Conservation (phyloP, 2,329 filamentous ascomycete genomes). For the Botrytis medusae region DNA sequence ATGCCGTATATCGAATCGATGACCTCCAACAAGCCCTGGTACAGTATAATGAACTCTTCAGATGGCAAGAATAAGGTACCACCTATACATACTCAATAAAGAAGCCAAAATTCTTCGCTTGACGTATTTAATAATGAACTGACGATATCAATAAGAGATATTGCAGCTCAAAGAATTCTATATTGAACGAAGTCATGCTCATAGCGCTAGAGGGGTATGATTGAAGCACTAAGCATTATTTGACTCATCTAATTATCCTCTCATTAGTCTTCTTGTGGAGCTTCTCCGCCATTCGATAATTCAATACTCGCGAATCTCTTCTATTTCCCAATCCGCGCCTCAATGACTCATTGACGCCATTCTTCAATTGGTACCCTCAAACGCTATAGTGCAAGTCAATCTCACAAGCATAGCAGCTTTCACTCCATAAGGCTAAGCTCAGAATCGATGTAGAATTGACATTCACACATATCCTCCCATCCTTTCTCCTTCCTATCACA, state of each 20-base stretch:
- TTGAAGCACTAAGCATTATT: neutral
- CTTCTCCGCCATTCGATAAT: fast-evolving
- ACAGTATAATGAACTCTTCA: neutral
- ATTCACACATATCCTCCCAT: neutral
- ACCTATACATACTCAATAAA: neutral
- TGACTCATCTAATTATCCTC: neutral
- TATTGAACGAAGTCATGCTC: neutral
- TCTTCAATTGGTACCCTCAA: neutral
- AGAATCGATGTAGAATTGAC: neutral
- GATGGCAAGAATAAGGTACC: no score
- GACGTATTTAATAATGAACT: neutral
- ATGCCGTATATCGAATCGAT: neutral
- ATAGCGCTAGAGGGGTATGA: neutral
- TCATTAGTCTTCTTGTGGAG: neutral
- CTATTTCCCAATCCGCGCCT: neutral
- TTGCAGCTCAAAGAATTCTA: no score
- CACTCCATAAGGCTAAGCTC: neutral
- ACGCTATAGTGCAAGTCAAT: neutral
- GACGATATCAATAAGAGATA: neutral
- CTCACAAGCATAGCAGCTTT: neutral
- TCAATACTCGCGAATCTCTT: neutral
- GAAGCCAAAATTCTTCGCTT: neutral
- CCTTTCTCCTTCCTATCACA: no score
- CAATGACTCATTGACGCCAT: neutral
- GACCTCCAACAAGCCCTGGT: neutral